phyloP scores from a whole-genome alignment of 2,329 filamentous ascomycete genomes.

The Xylariaceae sp. region DNA sequence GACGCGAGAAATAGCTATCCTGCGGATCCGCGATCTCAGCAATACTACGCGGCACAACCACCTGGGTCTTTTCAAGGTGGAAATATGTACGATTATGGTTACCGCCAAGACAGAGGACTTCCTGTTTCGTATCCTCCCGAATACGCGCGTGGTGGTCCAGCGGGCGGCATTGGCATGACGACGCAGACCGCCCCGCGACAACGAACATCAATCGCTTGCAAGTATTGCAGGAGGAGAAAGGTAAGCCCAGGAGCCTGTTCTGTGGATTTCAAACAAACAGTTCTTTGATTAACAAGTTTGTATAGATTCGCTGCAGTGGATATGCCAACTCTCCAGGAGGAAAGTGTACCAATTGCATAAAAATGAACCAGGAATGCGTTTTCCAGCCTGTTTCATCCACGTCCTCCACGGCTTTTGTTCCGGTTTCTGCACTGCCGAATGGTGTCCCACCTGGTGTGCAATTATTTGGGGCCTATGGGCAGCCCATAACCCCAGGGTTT shows the following conservation, averaged over 20 bases:
- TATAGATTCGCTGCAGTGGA: conserved; percentile 60
- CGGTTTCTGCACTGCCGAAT: conserved; percentile 55
- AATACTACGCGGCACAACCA: conserved; percentile 21
- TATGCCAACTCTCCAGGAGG: conserved; percentile 56
- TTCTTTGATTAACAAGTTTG: conserved; percentile 20
- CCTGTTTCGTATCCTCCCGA: conserved; percentile 29
- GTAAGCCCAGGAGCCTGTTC: conserved; percentile 32
- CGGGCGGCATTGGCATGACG: conserved; percentile 36
- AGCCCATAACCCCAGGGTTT: conserved; percentile 41
- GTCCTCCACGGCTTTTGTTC: conserved; percentile 55
- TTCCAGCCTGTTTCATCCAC: conserved; percentile 57
- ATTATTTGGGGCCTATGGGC: conserved; percentile 55
- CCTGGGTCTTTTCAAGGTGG: conserved; percentile 16
- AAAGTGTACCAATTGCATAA: conserved; percentile 58
- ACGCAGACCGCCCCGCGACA: conserved; percentile 56
- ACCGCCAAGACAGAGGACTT: conserved; percentile 30
- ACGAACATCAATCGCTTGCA: conserved; percentile 57
- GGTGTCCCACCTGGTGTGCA: conserved; percentile 54
- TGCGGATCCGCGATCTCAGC: conserved; percentile 35
- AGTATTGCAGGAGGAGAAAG: conserved; percentile 60
- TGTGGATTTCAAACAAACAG: background rate
- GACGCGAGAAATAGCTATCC: conserved; percentile 33
- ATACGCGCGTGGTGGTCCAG: conserved; percentile 31
- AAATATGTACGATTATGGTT: conserved; percentile 30
- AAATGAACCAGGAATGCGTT: conserved; percentile 59